phyloP scores from a whole-genome alignment of 345 rosid genomes.

The Sisymbrium altissimum region DNA sequence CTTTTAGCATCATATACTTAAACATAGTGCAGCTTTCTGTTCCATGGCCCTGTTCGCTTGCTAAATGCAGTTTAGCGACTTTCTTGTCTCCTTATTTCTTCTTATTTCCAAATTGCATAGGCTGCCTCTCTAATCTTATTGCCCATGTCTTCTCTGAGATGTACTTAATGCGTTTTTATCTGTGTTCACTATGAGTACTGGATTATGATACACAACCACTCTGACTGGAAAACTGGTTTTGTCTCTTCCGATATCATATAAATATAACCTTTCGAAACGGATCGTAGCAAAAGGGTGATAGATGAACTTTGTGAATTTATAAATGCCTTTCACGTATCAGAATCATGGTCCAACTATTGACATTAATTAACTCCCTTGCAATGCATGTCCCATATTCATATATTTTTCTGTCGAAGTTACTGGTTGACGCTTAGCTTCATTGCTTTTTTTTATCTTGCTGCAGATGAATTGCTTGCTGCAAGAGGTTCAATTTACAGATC shows the following conservation, averaged over 20 bases:
- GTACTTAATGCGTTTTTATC: not conserved
- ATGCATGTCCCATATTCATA: not conserved
- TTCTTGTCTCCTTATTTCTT: not conserved
- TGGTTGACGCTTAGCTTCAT: not conserved
- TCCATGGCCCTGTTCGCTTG: not conserved
- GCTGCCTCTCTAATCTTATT: not conserved
- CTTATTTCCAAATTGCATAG: not conserved
- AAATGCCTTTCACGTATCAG: not conserved
- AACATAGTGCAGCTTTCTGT: not conserved
- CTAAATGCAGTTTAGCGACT: not conserved
- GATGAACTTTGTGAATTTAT: not conserved
- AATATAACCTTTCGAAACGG: not conserved
- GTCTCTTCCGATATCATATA: not conserved
- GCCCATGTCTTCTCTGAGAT: not conserved
- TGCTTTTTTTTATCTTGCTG: constrained; percentile 12
- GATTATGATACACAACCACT: not conserved
- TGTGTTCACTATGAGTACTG: not conserved
- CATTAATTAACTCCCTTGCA: not conserved
- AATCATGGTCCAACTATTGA: not conserved
- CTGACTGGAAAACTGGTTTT: not conserved
- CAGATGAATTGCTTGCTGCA: constrained; percentile 80
- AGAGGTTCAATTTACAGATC: constrained; percentile 94
- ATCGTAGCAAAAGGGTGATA: not conserved
- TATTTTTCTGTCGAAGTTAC: not conserved
- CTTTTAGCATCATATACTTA: not conserved